phyloP scores from a whole-genome alignment of 352 stramenopile species.

The Phytopythium litorale region DNA sequence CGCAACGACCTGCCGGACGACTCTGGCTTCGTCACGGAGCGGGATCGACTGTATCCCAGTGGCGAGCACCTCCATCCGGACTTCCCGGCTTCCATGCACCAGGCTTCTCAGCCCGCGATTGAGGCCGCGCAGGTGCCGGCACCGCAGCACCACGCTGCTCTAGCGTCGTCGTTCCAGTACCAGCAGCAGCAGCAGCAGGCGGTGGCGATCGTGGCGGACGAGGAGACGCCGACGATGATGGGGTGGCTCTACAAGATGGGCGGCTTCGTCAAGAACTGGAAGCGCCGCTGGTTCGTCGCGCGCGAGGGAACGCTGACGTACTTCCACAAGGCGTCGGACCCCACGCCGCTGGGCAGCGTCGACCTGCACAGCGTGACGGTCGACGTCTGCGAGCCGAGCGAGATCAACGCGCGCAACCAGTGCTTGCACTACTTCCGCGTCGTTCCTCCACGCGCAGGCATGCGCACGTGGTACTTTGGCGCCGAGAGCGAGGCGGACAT shows the following conservation, averaged over 20 bases:
- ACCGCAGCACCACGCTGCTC: not conserved
- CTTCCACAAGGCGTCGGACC: conserved; percentile 56
- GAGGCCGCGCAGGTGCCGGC: not conserved
- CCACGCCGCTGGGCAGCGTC: conserved; percentile 63
- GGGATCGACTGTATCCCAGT: conserved; percentile 5
- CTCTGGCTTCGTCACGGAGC: conserved; percentile 4
- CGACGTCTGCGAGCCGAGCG: conserved; percentile 47
- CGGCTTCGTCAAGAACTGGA: conserved; percentile 85
- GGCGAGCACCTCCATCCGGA: not conserved
- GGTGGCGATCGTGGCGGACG: conserved; percentile 18
- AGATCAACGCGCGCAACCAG: conserved; percentile 62
- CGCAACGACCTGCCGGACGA: conserved; percentile 9
- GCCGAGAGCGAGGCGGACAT: conserved; percentile 68
- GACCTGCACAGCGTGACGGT: conserved; percentile 55
- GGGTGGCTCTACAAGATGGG: conserved; percentile 76
- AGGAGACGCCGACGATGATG: conserved; percentile 45
- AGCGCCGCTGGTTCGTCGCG: conserved; percentile 81
- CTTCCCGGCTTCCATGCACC: conserved; percentile 2
- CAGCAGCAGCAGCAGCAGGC: conserved; percentile 12
- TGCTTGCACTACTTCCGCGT: conserved; percentile 70
- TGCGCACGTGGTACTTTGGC: conserved; percentile 74
- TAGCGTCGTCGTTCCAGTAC: not conserved
- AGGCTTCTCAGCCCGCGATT: not conserved
- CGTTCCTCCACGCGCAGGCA: conserved; percentile 41
- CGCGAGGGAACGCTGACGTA: conserved; percentile 80